These are phyloP conservation scores for Apophysomyces sp. DNA, from an alignment of 371 early-diverging fungal genomes.

Conservation along the genomic window DNA sequence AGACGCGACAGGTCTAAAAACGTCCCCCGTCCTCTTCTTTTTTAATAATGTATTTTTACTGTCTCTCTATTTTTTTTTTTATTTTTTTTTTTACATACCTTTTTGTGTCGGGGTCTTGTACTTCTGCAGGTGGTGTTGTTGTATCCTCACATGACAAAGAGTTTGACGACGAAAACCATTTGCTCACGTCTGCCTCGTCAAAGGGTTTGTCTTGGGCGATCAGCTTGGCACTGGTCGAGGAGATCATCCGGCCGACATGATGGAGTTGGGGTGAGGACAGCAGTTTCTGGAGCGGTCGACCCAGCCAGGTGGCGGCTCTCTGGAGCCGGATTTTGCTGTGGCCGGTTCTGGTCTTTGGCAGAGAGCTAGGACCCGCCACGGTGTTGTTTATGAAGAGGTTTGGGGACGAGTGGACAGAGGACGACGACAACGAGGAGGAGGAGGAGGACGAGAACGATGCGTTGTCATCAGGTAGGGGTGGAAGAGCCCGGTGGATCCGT, in stretches of 20 bases:
- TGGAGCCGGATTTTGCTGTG: neutral
- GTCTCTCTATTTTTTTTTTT: neutral
- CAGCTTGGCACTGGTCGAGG: neutral
- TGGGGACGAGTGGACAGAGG: too few species aligned
- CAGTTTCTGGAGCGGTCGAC: slow-evolving; percentile 3
- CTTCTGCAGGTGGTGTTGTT: neutral
- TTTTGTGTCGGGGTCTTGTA: neutral
- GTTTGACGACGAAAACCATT: neutral
- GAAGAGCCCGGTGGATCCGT: neutral
- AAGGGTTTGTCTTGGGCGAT: neutral
- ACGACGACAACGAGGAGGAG: neutral
- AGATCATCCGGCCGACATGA: neutral
- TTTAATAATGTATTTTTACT: neutral
- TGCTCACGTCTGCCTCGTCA: slow-evolving; percentile 1
- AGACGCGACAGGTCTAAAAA: neutral
- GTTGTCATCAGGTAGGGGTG: neutral
- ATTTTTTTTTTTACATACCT: neutral
- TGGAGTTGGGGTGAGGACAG: neutral
- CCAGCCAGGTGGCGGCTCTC: slow-evolving; percentile 12
- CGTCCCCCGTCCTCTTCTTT: too few species aligned
- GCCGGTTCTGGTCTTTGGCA: neutral
- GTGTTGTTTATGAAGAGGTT: too few species aligned
- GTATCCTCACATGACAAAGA: neutral
- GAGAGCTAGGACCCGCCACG: neutral
- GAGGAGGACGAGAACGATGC: neutral